Conservation (phyloP, 495 filamentous ascomycete species). For the Podospora sp. region DNA sequence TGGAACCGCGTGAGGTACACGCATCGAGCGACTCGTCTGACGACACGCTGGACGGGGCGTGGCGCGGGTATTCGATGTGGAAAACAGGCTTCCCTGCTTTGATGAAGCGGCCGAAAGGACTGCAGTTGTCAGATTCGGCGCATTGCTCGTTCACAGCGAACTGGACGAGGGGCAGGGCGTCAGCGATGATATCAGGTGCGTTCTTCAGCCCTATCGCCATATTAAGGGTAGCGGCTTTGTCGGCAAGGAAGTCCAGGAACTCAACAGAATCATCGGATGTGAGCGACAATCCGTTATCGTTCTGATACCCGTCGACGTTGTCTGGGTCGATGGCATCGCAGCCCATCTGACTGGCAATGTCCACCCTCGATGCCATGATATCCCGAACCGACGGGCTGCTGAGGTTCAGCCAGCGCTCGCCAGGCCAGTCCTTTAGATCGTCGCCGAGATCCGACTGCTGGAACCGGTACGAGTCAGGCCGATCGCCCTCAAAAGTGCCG, state of each 20-base stretch:
- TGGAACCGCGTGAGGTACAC: constrained; percentile 19
- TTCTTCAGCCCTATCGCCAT: constrained; percentile 68
- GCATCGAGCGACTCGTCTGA: constrained; percentile 27
- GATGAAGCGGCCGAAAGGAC: constrained; percentile 58
- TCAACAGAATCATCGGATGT: constrained; percentile 56
- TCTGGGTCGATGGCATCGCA: constrained; percentile 75
- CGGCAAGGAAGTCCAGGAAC: constrained; percentile 62
- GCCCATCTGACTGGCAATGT: constrained; percentile 59
- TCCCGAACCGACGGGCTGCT: constrained; percentile 57
- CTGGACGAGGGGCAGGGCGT: constrained; percentile 59
- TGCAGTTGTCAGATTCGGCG: constrained; percentile 56
- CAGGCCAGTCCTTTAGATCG: constrained; percentile 61
- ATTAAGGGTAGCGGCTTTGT: constrained; percentile 51
- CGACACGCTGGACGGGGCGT: constrained; percentile 37
- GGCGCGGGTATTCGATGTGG: constrained; percentile 70
- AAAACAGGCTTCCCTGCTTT: constrained; percentile 68
- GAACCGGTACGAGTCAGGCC: constrained; percentile 60
- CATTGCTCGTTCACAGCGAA: constrained; percentile 78
- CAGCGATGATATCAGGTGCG: constrained; percentile 58
- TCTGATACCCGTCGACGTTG: constrained; percentile 67
- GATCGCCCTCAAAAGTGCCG: constrained; percentile 60
- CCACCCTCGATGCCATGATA: constrained; percentile 61
- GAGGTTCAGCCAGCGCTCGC: constrained; percentile 68
- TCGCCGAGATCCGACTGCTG: constrained; percentile 53
- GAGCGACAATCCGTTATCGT: constrained; percentile 59